Conservation (phyloP, 768 basidiomycete genomes). For the Mycena maculata region DNA sequence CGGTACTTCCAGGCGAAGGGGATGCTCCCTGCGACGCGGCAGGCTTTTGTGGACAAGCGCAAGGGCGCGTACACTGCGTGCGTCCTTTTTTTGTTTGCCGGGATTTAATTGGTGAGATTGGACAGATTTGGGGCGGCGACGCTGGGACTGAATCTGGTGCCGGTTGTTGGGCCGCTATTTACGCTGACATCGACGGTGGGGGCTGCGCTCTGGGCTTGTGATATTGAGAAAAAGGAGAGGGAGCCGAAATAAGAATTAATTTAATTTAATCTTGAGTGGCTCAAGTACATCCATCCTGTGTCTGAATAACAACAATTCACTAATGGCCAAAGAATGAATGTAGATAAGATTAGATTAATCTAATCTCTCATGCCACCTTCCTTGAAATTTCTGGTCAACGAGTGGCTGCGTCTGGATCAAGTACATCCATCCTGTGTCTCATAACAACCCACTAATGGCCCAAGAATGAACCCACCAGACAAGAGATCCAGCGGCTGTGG, state of each 20-base stretch:
- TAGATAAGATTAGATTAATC: too few relatives aligned
- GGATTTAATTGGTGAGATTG: background rate
- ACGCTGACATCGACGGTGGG: constrained; percentile 74
- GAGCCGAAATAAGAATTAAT: too few relatives aligned
- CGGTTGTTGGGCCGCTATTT: constrained; percentile 69
- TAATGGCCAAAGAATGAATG: too few relatives aligned
- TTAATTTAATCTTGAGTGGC: too few relatives aligned
- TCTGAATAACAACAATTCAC: too few relatives aligned
- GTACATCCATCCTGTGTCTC: constrained; percentile 34
- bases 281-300: too few relatives aligned
- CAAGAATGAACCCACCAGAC: constrained; percentile 63
- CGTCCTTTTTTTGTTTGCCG: constrained; percentile 36
- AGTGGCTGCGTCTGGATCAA: constrained; percentile 53
- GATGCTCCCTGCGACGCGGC: constrained; percentile 54
- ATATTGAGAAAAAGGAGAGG: constrained; percentile 59
- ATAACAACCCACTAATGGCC: constrained; percentile 4
- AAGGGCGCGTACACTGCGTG: constrained; percentile 75
- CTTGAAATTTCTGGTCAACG: constrained; percentile 43
- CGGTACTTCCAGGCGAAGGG: constrained; percentile 80
- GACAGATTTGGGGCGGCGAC: constrained; percentile 70
- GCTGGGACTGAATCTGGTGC: constrained; percentile 69
- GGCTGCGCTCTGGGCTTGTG: constrained; percentile 78
- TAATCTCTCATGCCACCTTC: too few relatives aligned
- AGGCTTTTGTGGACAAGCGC: constrained; percentile 58
- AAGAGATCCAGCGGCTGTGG: constrained; percentile 62